Conservation (phyloP, 2,329 filamentous ascomycete genomes). For the Xylaria sp. region DNA sequence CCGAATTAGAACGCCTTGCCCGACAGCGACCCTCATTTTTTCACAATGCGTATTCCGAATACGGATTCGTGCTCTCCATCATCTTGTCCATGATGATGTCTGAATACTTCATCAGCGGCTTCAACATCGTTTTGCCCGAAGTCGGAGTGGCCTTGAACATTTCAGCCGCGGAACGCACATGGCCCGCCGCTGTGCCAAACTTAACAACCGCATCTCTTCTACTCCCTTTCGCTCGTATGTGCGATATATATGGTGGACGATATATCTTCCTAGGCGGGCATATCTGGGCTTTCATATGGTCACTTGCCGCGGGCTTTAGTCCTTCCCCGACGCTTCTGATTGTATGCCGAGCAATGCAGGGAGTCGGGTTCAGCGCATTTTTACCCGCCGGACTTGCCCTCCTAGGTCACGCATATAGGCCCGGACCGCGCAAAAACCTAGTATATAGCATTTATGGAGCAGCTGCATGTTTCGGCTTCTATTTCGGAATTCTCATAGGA, state of each 20-base stretch:
- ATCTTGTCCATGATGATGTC: slow-evolving; percentile 68
- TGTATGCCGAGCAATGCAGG: slow-evolving; percentile 78
- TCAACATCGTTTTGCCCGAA: slow-evolving; percentile 76
- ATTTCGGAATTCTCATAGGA: slow-evolving; percentile 72
- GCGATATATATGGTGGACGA: slow-evolving; percentile 70
- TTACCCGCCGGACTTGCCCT: slow-evolving; percentile 75
- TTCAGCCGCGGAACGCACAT: slow-evolving; percentile 68
- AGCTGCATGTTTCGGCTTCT: slow-evolving; percentile 66
- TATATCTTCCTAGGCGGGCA: slow-evolving; percentile 69
- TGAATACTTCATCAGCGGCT: slow-evolving; percentile 84
- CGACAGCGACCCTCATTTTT: slow-evolving; percentile 67
- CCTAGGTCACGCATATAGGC: slow-evolving; percentile 72
- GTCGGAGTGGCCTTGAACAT: slow-evolving; percentile 72
- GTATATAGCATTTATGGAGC: slow-evolving; percentile 69
- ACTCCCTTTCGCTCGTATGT: slow-evolving; percentile 70
- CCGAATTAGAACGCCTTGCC: slow-evolving; percentile 66
- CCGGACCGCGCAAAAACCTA: slow-evolving; percentile 75
- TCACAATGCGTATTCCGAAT: slow-evolving; percentile 61
- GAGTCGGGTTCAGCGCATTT: slow-evolving; percentile 78
- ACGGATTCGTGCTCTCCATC: slow-evolving; percentile 70
- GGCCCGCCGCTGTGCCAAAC: slow-evolving; percentile 72
- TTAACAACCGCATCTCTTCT: slow-evolving; percentile 66
- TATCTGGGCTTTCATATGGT: slow-evolving; percentile 75
- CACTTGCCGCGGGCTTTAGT: slow-evolving; percentile 76
- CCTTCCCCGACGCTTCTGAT: slow-evolving; percentile 76